Evolutionary conservation across 495 filamentous ascomycete species (phyloP).

Genomic region (Sporormia fimetaria): DNA sequence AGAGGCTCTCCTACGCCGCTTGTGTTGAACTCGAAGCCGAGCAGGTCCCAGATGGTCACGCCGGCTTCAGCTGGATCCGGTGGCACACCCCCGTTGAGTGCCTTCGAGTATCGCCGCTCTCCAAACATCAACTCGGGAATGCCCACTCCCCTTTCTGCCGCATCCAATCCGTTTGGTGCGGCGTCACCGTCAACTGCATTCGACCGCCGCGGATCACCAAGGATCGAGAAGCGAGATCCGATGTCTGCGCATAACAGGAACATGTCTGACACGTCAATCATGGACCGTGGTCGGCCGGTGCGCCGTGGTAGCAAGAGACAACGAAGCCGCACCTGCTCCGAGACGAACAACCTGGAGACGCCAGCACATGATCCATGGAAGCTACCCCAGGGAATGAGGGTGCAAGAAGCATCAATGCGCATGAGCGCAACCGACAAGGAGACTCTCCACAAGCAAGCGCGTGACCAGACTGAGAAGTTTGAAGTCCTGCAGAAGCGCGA

Average conservation of each 20-base stretch:
- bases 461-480: constrained; percentile 52
- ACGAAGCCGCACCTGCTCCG: constrained; percentile 23
- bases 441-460: constrained; percentile 48
- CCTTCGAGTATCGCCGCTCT: constrained; percentile 17
- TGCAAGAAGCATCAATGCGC: constrained; percentile 39
- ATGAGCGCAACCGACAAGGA: constrained; percentile 43
- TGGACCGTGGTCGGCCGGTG: constrained; percentile 48
- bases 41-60: constrained; percentile 18
- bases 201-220: constrained; percentile 20
- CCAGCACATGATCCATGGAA: constrained; percentile 27
- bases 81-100: constrained; percentile 12
- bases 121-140: constrained; percentile 12
- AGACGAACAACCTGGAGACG: constrained; percentile 26
- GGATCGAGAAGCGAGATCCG: constrained; percentile 20
- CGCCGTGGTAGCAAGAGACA: constrained; percentile 34
- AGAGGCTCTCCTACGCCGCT: constrained; percentile 20
- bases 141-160: constrained; percentile 13
- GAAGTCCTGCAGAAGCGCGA: constrained; percentile 56
- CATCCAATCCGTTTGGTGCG: constrained; percentile 20
- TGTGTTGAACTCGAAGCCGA: constrained; percentile 23
- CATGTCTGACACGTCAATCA: constrained; percentile 48
- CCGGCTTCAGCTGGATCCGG: constrained; percentile 19
- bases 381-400: constrained; percentile 47
- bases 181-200: constrained; percentile 12
- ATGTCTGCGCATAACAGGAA: constrained; percentile 35